Percentiles rank a stretch among this genome's conserved stretches.
Evolutionary conservation across 202 grass and related monocot genomes (phyloP).

Genomic region (Zizania palustris): DNA sequence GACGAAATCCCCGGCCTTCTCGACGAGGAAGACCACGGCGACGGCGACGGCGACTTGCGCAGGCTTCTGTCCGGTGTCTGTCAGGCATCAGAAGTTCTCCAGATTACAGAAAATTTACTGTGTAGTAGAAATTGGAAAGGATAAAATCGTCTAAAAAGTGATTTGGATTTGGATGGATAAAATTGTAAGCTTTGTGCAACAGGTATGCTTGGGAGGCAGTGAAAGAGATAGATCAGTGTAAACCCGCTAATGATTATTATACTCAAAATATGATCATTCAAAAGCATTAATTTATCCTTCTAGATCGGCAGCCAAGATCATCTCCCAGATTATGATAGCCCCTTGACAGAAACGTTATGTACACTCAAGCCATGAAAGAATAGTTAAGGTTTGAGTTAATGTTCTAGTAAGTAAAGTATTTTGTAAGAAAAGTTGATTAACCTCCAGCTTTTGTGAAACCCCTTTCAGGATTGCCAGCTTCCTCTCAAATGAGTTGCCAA

Average conservation of each 20-base stretch:
- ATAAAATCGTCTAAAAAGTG: no score
- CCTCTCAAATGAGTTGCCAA: slow-evolving; percentile 88
- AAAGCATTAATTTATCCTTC: no score
- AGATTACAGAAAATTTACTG: neutral
- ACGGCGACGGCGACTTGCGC: neutral
- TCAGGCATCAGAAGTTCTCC: neutral
- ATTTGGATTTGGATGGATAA: no score
- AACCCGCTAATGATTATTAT: no score
- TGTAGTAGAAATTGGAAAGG: no score
- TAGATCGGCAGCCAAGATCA: no score
- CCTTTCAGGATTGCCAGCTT: slow-evolving; percentile 73
- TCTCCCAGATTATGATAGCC: neutral
- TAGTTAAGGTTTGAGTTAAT: neutral
- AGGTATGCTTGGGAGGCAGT: no score
- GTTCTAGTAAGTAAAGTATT: neutral
- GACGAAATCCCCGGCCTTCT: slow-evolving; percentile 24
- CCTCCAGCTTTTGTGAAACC: slow-evolving; percentile 65
- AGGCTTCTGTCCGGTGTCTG: slow-evolving; percentile 48
- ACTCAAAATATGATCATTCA: no score
- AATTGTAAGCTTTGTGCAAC: no score
- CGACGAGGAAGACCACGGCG: neutral
- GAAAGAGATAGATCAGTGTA: no score
- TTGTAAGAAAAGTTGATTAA: neutral
- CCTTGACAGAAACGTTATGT: neutral
- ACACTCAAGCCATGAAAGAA: neutral